Conservation (phyloP, 1,284 basidiomycete species). For the Gymnopus androsaceus region DNA sequence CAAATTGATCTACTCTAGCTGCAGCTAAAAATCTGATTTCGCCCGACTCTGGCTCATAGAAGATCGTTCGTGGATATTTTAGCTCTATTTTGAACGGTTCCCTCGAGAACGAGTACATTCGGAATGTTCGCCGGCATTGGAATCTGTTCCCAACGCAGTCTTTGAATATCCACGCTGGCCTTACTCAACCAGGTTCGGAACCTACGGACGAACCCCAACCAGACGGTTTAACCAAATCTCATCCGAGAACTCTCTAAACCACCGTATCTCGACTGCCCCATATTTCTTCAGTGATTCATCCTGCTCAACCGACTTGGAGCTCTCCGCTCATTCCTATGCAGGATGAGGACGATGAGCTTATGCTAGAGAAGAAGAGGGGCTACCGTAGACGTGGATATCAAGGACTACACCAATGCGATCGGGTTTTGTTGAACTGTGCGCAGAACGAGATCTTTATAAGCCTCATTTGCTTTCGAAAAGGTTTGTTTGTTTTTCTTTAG, state of each 20-base stretch:
- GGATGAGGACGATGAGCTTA: constrained; percentile 29
- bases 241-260: constrained; percentile 59
- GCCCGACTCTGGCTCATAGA: too few relatives aligned
- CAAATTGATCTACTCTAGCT: too few relatives aligned
- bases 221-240: too few relatives aligned
- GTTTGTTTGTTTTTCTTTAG: constrained; percentile 37
- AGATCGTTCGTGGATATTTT: too few relatives aligned
- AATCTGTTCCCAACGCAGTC: too few relatives aligned
- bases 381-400: constrained; percentile 43
- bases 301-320: constrained; percentile 75
- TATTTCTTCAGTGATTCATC: constrained; percentile 78
- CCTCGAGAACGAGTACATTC: too few relatives aligned
- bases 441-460: constrained; percentile 79
- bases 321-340: constrained; percentile 56
- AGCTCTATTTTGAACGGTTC: too few relatives aligned
- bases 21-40: too few relatives aligned
- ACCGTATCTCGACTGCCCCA: constrained; percentile 77
- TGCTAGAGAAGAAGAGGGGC: constrained; percentile 61
- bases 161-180: too few relatives aligned
- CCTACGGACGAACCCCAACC: too few relatives aligned
- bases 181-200: too few relatives aligned
- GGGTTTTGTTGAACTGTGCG: constrained; percentile 78
- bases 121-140: too few relatives aligned
- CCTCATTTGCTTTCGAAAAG: constrained; percentile 86
- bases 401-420: constrained; percentile 77